Percentiles rank a stretch among this genome's conserved stretches.
phyloP scores from a whole-genome alignment of 257 asterid species.

The Ilex aquifolium region DNA sequence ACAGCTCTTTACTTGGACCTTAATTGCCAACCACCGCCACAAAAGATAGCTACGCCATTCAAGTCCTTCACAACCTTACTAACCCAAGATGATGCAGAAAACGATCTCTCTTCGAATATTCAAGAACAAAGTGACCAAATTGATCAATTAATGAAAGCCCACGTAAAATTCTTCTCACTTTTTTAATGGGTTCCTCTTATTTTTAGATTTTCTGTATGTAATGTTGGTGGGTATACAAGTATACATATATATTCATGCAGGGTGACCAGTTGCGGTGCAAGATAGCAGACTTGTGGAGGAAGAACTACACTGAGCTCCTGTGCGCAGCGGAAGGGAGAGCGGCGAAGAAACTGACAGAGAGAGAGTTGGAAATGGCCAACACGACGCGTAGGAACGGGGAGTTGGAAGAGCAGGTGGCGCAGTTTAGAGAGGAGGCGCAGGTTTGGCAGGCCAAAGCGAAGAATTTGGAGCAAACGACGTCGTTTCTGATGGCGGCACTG shows the following conservation, averaged over 20 bases:
- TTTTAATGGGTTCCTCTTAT: too few relatives aligned
- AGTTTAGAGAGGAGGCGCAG: slow-evolving; percentile 13
- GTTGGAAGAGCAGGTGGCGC: background rate
- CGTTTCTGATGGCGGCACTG: background rate
- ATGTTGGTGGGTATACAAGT: too few relatives aligned
- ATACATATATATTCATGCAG: slow-evolving; percentile 15
- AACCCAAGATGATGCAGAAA: slow-evolving; percentile 8
- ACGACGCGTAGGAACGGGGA: background rate
- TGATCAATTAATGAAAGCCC: slow-evolving; percentile 17
- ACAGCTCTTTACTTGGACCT: slow-evolving; percentile 1
- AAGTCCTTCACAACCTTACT: slow-evolving; percentile 24
- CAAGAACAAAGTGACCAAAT: slow-evolving; percentile 2
- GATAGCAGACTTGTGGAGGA: slow-evolving; percentile 6
- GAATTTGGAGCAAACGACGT: slow-evolving; percentile 14
- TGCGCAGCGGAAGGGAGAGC: slow-evolving; percentile 15
- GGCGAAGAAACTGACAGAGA: slow-evolving; percentile 20
- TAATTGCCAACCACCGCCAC: background rate
- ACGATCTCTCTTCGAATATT: background rate
- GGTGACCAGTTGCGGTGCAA: slow-evolving; percentile 19
- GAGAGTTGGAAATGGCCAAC: slow-evolving; percentile 6
- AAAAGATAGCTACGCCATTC: background rate
- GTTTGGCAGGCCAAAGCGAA: slow-evolving; percentile 5
- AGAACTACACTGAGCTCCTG: slow-evolving; percentile 1
- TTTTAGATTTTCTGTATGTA: too few relatives aligned
- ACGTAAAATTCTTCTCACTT: slow-evolving; percentile 14